Conservation (phyloP, 371 early-diverging fungal genomes). For the Mortierella sp. region DNA sequence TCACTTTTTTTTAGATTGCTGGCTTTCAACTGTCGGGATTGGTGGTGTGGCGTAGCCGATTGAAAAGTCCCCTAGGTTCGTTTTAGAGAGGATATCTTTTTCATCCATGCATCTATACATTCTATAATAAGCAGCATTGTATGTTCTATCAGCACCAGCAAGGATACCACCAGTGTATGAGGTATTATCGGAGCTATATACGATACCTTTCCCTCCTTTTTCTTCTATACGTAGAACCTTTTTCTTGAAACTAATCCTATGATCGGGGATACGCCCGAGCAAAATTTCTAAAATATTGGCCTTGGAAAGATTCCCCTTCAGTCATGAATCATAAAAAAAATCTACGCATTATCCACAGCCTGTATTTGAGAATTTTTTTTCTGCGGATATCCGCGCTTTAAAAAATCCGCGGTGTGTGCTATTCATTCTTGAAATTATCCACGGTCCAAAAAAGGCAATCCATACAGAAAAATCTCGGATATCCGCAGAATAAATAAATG, state of each 20-base stretch:
- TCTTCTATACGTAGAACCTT: conserved; percentile 15
- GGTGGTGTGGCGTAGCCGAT: neutral
- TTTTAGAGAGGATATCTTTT: conserved; percentile 9
- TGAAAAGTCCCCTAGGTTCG: conserved; percentile 1
- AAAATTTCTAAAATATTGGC: conserved; percentile 14
- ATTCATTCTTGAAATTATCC: too few species aligned
- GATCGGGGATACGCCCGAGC: conserved; percentile 10
- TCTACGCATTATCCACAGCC: too few species aligned
- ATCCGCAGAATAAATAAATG: too few species aligned
- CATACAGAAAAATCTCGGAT: too few species aligned
- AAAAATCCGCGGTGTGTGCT: too few species aligned
- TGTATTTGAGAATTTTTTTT: too few species aligned
- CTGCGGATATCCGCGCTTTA: too few species aligned
- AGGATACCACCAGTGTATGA: conserved; percentile 20
- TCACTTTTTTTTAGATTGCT: too few species aligned
- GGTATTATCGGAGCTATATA: conserved; percentile 21
- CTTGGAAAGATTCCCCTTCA: too few species aligned
- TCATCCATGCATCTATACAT: conserved; percentile 16
- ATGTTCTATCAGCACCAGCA: conserved; percentile 27
- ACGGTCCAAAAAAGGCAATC: too few species aligned
- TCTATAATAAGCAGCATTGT: conserved; percentile 16
- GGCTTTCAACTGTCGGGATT: too few species aligned
- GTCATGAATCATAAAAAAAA: too few species aligned
- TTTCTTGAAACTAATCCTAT: conserved; percentile 14
- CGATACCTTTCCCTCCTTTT: conserved; percentile 3